These are phyloP conservation scores for Nidularia pulvinata DNA, from an alignment of 768 basidiomycete genomes.

Conservation along the genomic window DNA sequence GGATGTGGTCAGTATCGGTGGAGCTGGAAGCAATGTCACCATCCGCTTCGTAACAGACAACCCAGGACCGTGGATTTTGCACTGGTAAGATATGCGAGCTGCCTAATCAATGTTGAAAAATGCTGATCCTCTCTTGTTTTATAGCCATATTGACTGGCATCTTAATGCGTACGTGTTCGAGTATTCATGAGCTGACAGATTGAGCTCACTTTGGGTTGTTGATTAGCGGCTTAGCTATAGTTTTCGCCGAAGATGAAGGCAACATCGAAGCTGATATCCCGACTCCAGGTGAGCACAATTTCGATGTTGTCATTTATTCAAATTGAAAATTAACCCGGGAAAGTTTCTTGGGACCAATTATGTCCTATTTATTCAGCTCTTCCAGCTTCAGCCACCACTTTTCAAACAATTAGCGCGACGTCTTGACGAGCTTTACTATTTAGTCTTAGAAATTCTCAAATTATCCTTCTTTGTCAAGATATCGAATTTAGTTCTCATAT, in stretches of 20 bases:
- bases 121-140: background rate
- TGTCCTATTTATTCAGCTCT: background rate
- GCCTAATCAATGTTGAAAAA: background rate
- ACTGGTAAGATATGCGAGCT: background rate
- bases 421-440: too few relatives aligned
- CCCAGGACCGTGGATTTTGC: background rate
- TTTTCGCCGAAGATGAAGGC: background rate
- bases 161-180: background rate
- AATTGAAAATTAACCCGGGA: background rate
- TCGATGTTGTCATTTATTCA: background rate
- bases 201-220: background rate
- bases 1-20: background rate
- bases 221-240: background rate
- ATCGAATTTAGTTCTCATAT: too few relatives aligned
- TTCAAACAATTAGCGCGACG: too few relatives aligned
- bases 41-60: background rate
- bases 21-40: background rate
- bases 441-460: too few relatives aligned
- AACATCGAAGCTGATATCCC: background rate
- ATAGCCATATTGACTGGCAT: background rate
- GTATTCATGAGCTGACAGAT: background rate
- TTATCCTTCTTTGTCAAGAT: too few relatives aligned
- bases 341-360: background rate
- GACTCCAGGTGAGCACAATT: background rate
- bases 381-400: background rate